Evolutionary conservation across 495 filamentous ascomycete genomes (phyloP), one percentile per base, ranked within the genome.

Genomic region (Sordaria brevicollis): DNA sequence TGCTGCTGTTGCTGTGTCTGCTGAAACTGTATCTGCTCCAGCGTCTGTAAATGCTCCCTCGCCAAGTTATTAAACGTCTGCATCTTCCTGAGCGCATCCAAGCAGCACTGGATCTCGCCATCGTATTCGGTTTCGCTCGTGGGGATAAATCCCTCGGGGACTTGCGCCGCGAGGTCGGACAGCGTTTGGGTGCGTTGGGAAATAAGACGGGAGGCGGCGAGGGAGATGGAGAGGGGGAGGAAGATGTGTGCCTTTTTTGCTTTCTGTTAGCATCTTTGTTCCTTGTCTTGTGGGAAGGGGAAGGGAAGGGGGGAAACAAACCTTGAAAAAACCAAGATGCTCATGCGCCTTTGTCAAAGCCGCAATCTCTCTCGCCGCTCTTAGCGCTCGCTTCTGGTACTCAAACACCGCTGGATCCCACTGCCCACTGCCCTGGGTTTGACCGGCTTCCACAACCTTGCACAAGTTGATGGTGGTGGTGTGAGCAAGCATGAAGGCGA

Each of bases 291-390:
- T n/a, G n/a, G 19, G 25, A n/a, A 6, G 37, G 29, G 31, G 29
- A 41, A 17, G 65, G 19, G 8, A 2, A 2, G 68, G 65, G 39
- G 10, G 36, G 17, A 29, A 37, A 69, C 75, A 73, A 68, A 79
- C 81, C 79, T 82, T 82, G 68, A 83, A 82, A 69, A 77, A 84
- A 31, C 79, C 80, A 8, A 85, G 75, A 25, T 84, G 76, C 13
- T 79, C 76, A 39, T 85, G 76, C 8, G 78, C 78, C 29, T 77
- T 82, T 3, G 80, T 75, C 3, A 86, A 72, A 4, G 71, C 68
- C 31, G 81, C 77, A 39, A 85, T 84, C 43, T 82, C 77, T 65
- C 74, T 69, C 17, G 83, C 81, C 1, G 84, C 83, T 15, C 69
- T 68, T 33, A 76, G 68, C 1, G 79, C 79, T 2, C 82, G 76